These are phyloP conservation scores for Solanum pinnatisectum DNA, from an alignment of 257 asterid species.

Conservation along the genomic window DNA sequence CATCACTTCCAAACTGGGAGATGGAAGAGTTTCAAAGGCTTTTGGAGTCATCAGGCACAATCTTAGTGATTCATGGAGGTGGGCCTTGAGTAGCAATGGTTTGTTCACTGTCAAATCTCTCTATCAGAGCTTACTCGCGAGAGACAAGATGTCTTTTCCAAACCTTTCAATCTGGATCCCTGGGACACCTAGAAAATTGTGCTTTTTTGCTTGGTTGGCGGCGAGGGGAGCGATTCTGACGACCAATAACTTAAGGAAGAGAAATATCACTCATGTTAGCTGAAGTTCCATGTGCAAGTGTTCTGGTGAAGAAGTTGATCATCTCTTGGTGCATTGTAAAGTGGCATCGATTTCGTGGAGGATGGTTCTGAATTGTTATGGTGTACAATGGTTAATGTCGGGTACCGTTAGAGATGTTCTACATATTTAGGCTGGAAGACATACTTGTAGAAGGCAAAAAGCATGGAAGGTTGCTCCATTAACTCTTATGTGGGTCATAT, in stretches of 20 bases:
- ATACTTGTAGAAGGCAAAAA: background rate
- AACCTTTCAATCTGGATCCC: background rate
- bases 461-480: background rate
- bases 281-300: background rate
- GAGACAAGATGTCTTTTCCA: background rate
- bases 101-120: background rate
- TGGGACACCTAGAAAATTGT: background rate
- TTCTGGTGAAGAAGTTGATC: background rate
- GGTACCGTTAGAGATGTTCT: background rate
- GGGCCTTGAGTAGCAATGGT: background rate
- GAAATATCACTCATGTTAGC: background rate
- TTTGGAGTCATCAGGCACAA: background rate
- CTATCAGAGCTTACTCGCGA: background rate
- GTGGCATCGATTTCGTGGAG: background rate
- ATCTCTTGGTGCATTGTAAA: background rate
- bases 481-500: background rate
- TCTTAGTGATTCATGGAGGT: background rate
- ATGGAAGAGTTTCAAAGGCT: background rate
- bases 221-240: background rate
- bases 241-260: background rate
- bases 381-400: background rate
- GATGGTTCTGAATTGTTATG: background rate
- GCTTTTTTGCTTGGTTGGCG: background rate
- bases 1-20: background rate
- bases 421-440: background rate